Conservation (phyloP, 495 filamentous ascomycete species). For the Hyaloscypha bicolor region DNA sequence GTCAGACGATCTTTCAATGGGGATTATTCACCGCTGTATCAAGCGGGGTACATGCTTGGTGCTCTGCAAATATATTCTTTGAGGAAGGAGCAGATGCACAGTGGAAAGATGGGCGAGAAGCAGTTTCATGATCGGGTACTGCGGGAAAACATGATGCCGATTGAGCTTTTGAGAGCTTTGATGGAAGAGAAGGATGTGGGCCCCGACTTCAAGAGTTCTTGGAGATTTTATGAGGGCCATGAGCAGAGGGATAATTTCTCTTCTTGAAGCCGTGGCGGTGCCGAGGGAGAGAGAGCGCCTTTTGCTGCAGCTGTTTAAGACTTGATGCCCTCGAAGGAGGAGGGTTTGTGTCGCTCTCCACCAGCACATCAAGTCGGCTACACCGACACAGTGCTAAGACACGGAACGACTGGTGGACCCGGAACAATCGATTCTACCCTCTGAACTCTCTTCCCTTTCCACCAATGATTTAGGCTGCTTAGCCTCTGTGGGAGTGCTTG, state of each 20-base stretch:
- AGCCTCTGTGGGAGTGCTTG: neutral
- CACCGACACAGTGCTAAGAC: too few relatives aligned
- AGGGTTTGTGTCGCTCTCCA: too few relatives aligned
- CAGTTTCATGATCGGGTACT: constrained; percentile 51
- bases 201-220: constrained; percentile 10
- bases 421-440: too few relatives aligned
- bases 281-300: too few relatives aligned
- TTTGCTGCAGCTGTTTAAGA: too few relatives aligned
- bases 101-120: constrained; percentile 42
- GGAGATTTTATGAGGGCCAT: constrained; percentile 20
- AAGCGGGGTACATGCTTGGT: constrained; percentile 56
- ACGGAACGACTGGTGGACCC: too few relatives aligned
- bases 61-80: constrained; percentile 49
- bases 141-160: constrained; percentile 50
- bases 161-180: constrained; percentile 51
- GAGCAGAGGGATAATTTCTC: too few relatives aligned
- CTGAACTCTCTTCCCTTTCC: too few relatives aligned
- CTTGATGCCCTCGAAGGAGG: too few relatives aligned
- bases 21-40: constrained; percentile 52
- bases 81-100: constrained; percentile 40
- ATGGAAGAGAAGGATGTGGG: constrained; percentile 36
- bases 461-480: constrained; percentile 7
- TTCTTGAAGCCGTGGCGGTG: too few relatives aligned
- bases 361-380: too few relatives aligned
- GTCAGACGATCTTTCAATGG: constrained; percentile 50